Base-by-base conservation (phyloP, 1,284 basidiomycete genomes). In the Moesziomyces globuligerus region DNA sequence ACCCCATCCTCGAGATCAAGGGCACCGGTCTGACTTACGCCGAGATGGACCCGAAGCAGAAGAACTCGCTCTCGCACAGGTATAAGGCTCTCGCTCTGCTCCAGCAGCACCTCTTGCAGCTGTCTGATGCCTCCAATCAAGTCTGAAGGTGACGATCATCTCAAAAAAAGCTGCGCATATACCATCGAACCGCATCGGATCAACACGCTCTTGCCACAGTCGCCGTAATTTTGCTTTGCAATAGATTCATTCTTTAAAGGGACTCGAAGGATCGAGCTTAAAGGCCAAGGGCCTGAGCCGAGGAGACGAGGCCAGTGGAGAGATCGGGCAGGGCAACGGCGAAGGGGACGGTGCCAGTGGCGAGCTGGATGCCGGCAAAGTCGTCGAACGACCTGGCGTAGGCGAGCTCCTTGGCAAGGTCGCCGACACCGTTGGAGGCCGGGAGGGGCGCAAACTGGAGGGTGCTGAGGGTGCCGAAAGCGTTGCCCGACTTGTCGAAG, bases 11-110 rank as follows among this genome's bases (percentile, higher is more conserved):
- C 80, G 88, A 95, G 83, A 79, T 83, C 26, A 86, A 89, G 44
- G 89, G 87, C 15, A 89, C 87, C 13, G 88, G 89, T 0, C 23
- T 65, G 24, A 73, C 65, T 2, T 73, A 69, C 45, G 66, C 68
- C 4, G 71, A 73, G 41, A 69, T 73, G 66, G 58, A 66, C n/a
- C 53, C 59, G 0, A 52, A 41, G 28, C 50, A 71, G 64, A 87
- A 72, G 43, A 72, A 72, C 56, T 15, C 48, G 18, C 59, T 97
- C 40, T 95, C 92, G 2, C 95, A 98, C 85, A 85, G 95, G 56
- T 93, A 90, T 79, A 89, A 89, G 60, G 94, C 95, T 0, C 84
- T 98, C 21, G 89, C 89, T 56, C 91, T 92, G 81, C 86, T 98
- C 18, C 87, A 89, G 59, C 85, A 84, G 10, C 91, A 90, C 83